Percentiles rank a stretch among this genome's conserved stretches.
These are phyloP conservation scores for Mycena amicta DNA, from an alignment of 768 basidiomycete species.

Conservation along the genomic window DNA sequence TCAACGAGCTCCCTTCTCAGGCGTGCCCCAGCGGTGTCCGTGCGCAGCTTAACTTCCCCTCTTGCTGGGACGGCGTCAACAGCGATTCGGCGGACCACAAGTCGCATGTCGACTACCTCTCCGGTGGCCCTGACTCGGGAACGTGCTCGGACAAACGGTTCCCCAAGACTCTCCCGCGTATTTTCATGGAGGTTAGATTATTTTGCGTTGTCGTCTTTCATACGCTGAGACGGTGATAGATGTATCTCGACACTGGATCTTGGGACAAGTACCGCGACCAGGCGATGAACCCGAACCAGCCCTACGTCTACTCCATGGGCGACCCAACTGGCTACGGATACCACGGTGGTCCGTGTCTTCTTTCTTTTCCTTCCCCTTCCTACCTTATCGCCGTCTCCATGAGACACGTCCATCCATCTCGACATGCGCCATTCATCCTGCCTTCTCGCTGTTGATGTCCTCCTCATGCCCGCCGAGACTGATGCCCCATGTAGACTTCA, in stretches of 20 bases:
- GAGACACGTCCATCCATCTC: neutral
- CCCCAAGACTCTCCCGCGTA: slow-evolving; percentile 47
- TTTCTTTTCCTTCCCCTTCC: too few relatives aligned
- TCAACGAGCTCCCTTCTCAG: slow-evolving; percentile 40
- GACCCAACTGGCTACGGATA: slow-evolving; percentile 67
- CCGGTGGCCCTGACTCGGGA: slow-evolving; percentile 50
- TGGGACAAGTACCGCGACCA: slow-evolving; percentile 40
- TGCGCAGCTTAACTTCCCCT: slow-evolving; percentile 48
- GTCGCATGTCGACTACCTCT: slow-evolving; percentile 52
- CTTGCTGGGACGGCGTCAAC: slow-evolving; percentile 61
- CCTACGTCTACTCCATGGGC: slow-evolving; percentile 55
- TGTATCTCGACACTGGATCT: slow-evolving; percentile 45
- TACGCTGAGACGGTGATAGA: slow-evolving; percentile 28
- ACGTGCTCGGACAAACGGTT: slow-evolving; percentile 49
- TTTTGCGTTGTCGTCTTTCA: neutral
- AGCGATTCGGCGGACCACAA: slow-evolving; percentile 53
- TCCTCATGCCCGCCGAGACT: neutral
- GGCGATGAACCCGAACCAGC: slow-evolving; percentile 50
- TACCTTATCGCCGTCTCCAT: neutral
- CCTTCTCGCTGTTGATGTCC: neutral
- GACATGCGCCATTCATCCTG: neutral
- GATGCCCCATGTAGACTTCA: slow-evolving; percentile 41
- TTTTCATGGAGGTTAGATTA: slow-evolving; percentile 51
- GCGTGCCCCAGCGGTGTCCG: slow-evolving; percentile 45
- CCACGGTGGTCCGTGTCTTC: slow-evolving; percentile 51